Evolutionary conservation across 768 basidiomycete species (phyloP), one percentile per base, ranked within the genome.

Genomic region (Kwoniella botswanensis): DNA sequence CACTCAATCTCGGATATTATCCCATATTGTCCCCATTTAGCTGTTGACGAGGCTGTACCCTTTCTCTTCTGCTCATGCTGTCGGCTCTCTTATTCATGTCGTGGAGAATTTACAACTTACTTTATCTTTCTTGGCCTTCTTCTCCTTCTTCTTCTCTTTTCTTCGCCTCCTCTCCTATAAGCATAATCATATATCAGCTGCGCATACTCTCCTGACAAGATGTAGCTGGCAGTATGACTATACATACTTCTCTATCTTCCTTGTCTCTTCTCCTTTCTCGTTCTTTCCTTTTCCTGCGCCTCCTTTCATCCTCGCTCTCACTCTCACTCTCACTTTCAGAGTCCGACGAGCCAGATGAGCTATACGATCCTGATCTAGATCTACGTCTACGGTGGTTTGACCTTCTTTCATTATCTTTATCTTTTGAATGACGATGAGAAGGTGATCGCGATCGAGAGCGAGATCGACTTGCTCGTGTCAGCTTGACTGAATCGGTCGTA

Each of bases 1-100:
- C 76, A 96, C 94, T 96, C 93, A 3, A 88, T 80, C 78, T 95
- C 94, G 41, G 87, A 87, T 67, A 97, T 93, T 65, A 92, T 87
- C 2, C 94, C 94, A 83, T 92, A 91, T 83, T 92, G 93, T 17
- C 94, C 94, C 93, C 93, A 97, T 74, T 93, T 90, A 18, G 88
- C 86, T 11, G 88, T 87, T 29, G 85, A 84, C 42, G 85, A 87
- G 21, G 85, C 85, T 11, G 86, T 86, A 74, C 89, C 88, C 82
- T 90, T 90, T 84, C 89, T 90, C 82, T 89, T 90, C 63, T 90
- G 90, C 79, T 71, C 15, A 54, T 59, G 29, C 71, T 68, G 75
- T 79, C 35, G 71, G 67, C 69, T 67, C 66, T 46, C 76, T 74
- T 42, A 58, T 52, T 44, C 71, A 24, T 26, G 2, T 10, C 17